phyloP scores from a whole-genome alignment of 2,329 filamentous ascomycete genomes.

The Fusarium sp. region DNA sequence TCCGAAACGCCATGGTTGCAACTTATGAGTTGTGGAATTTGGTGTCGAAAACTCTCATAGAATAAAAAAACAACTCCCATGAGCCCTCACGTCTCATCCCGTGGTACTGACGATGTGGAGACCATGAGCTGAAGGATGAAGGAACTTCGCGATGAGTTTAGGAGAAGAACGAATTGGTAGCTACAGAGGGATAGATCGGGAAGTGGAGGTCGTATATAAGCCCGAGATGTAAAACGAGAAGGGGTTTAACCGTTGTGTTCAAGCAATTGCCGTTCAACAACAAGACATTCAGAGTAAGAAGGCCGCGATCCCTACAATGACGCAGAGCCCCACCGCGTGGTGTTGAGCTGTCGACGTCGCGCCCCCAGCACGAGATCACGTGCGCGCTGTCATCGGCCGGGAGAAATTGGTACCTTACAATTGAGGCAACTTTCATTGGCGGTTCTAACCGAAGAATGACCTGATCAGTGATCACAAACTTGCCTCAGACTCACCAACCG shows the following conservation, averaged over 20 bases:
- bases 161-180: background rate
- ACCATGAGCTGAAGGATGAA: constrained; percentile 3
- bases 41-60: background rate
- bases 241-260: background rate
- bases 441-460: constrained; percentile 48
- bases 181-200: too few relatives aligned
- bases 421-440: constrained; percentile 45
- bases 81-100: constrained; percentile 8
- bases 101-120: background rate
- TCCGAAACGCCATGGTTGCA: constrained; percentile 74
- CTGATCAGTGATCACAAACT: constrained; percentile 47
- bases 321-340: constrained; percentile 26
- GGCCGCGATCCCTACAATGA: constrained; percentile 24
- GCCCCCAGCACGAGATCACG: constrained; percentile 44
- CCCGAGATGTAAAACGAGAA: background rate
- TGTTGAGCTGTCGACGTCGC: constrained; percentile 23
- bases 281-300: background rate
- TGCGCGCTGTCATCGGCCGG: constrained; percentile 14
- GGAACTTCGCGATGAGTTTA: background rate
- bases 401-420: constrained; percentile 40
- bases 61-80: background rate
- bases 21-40: background rate
- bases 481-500: constrained; percentile 35
- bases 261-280: background rate
- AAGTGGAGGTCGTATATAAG: too few relatives aligned